A percentile compares a stretch with the other conserved stretches of the same genome.
These are phyloP conservation scores for Sarocladiaceae sp. DNA, from an alignment of 2,329 filamentous ascomycete species.

Conservation along the genomic window DNA sequence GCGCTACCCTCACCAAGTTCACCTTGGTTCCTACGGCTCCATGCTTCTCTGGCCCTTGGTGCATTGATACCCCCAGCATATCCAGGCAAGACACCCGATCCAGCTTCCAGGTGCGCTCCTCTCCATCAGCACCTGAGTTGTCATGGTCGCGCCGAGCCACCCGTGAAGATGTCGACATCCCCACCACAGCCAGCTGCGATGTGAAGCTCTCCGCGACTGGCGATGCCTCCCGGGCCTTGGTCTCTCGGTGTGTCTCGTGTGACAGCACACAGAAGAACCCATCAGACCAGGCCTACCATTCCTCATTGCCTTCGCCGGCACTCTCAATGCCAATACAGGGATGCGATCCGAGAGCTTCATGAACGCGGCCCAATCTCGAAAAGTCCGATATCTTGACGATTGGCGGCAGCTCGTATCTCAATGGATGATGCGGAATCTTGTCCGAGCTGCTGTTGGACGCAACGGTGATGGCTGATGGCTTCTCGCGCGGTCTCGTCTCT, in stretches of 20 bases:
- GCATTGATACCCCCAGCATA: background rate
- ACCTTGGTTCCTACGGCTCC: background rate
- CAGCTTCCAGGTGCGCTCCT: no score
- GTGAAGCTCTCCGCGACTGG: background rate
- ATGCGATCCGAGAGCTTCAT: slow-evolving; percentile 9
- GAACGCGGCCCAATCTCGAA: slow-evolving; percentile 1
- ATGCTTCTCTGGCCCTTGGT: background rate
- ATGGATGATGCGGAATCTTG: background rate
- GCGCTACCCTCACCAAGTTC: background rate
- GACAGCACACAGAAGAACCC: no score
- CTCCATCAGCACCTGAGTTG: no score
- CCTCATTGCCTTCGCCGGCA: background rate
- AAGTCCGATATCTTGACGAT: background rate
- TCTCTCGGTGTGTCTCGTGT: background rate
- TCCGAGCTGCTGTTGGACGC: background rate
- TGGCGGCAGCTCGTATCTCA: background rate
- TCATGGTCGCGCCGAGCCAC: background rate
- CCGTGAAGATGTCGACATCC: no score
- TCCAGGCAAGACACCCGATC: background rate
- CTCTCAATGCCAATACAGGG: background rate
- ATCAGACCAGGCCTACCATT: no score
- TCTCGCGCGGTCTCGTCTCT: background rate
- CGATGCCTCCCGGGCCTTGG: background rate
- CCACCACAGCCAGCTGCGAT: no score
- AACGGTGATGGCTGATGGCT: background rate